Conservation (phyloP, 2,329 filamentous ascomycete genomes). For the Venturia carpophila region DNA sequence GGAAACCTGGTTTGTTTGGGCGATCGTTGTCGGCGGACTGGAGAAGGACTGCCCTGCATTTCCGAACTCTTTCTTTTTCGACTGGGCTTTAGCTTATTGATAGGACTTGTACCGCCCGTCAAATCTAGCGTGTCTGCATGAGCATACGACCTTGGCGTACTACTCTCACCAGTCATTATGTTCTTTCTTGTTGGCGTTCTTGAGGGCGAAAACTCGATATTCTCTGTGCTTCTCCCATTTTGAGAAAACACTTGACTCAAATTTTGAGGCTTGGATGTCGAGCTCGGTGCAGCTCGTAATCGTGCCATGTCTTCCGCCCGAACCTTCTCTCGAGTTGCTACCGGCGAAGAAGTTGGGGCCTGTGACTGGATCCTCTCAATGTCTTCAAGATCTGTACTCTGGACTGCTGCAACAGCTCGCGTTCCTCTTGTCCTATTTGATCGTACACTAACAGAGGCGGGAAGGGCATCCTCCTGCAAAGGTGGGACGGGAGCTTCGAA, state of each 20-base stretch:
- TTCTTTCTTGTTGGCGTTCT: background rate
- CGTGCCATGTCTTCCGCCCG: conserved; percentile 35
- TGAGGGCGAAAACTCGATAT: background rate
- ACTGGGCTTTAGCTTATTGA: background rate
- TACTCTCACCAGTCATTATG: background rate
- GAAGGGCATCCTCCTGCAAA: background rate
- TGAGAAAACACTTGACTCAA: conserved; percentile 23
- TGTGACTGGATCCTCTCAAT: background rate
- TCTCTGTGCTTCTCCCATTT: background rate
- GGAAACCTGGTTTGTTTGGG: conserved; percentile 3
- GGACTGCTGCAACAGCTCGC: background rate
- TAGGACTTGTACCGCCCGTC: conserved; percentile 14
- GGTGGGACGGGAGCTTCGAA: conserved; percentile 7
- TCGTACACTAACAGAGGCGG: conserved; percentile 1
- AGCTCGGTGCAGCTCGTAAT: conserved; percentile 37
- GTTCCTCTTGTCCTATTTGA: background rate
- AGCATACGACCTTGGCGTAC: background rate
- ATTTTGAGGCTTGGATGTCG: conserved; percentile 32
- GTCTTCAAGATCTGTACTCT: background rate
- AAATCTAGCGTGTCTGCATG: conserved; percentile 13
- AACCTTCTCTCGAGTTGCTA: conserved; percentile 5
- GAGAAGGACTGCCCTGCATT: conserved; percentile 3
- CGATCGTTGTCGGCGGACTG: conserved; percentile 4
- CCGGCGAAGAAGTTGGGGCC: background rate
- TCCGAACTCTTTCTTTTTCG: conserved; percentile 19